phyloP scores from a whole-genome alignment of 2,329 filamentous ascomycete genomes.

The Xylariaceae sp. region DNA sequence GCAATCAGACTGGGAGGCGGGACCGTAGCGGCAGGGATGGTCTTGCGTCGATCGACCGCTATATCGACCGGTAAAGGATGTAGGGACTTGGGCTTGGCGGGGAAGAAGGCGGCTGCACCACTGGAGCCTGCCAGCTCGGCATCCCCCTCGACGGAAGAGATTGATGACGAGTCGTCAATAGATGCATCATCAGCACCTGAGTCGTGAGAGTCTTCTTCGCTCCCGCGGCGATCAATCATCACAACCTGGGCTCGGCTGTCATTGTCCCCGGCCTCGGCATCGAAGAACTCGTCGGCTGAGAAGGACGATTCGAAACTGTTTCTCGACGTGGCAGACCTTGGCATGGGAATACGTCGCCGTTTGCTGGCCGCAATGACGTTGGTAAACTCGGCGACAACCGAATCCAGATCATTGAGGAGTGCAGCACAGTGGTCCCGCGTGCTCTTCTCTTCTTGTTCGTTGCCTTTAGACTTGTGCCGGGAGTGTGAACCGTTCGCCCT shows the following conservation, averaged over 20 bases:
- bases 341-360: slow-evolving; percentile 55
- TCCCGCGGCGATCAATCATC: slow-evolving; percentile 62
- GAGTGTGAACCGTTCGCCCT: slow-evolving; percentile 23
- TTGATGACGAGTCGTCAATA: slow-evolving; percentile 48
- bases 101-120: slow-evolving; percentile 66
- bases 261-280: slow-evolving; percentile 65
- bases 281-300: slow-evolving; percentile 86
- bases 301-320: slow-evolving; percentile 73
- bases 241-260: slow-evolving; percentile 57
- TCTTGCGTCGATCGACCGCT: slow-evolving; percentile 56
- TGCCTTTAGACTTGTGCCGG: slow-evolving; percentile 29
- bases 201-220: slow-evolving; percentile 56
- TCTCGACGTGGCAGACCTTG: slow-evolving; percentile 41
- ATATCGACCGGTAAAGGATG: slow-evolving; percentile 67
- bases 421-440: slow-evolving; percentile 78
- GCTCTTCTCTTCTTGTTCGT: slow-evolving; percentile 49
- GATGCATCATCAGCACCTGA: slow-evolving; percentile 50
- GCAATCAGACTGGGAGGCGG: slow-evolving; percentile 85
- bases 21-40: slow-evolving; percentile 66
- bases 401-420: slow-evolving; percentile 76
- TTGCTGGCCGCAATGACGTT: slow-evolving; percentile 71
- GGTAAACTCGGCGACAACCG: slow-evolving; percentile 76
- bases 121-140: slow-evolving; percentile 43
- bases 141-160: slow-evolving; percentile 52
- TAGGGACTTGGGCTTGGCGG: slow-evolving; percentile 66